Percentiles rank a stretch among this genome's conserved stretches.
phyloP scores from a whole-genome alignment of 257 asterid genomes.

The Solanum peruvianum region DNA sequence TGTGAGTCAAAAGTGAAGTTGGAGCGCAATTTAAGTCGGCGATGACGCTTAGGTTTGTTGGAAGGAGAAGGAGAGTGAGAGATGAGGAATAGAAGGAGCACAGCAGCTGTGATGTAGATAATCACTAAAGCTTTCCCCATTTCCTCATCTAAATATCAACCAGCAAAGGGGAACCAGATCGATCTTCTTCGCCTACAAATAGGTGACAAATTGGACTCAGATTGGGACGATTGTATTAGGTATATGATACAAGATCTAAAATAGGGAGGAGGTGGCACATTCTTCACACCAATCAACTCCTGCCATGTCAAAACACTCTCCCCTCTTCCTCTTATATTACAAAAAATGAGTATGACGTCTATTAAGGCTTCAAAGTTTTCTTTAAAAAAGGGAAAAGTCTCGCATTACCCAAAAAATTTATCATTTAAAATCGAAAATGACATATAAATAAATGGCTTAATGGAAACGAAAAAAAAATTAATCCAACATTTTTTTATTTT shows the following conservation, averaged over 20 bases:
- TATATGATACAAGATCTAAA: not conserved
- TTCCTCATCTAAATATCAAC: conserved; percentile 20
- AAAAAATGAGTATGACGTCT: not conserved
- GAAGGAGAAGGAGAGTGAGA: conserved; percentile 62
- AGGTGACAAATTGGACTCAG: not conserved
- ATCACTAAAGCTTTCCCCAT: conserved; percentile 67
- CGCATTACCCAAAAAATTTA: too few species aligned
- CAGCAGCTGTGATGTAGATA: conserved; percentile 57
- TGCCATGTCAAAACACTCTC: not conserved
- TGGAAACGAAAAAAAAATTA: too few species aligned
- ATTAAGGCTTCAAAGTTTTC: not conserved
- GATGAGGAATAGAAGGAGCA: conserved; percentile 45
- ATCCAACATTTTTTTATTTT: too few species aligned
- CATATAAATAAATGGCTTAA: too few species aligned
- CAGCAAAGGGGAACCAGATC: not conserved
- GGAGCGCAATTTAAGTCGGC: conserved; percentile 83
- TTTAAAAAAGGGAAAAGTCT: too few species aligned
- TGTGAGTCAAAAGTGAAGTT: conserved; percentile 46
- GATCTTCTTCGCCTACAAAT: not conserved
- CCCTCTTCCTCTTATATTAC: not conserved
- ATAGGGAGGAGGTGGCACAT: not conserved
- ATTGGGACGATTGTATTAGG: not conserved
- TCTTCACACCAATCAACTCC: not conserved
- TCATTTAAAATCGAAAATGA: too few species aligned
- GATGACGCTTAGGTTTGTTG: conserved; percentile 33